These are phyloP conservation scores for Hymenoscyphus salicellus DNA, from an alignment of 2,329 filamentous ascomycete species.

Conservation along the genomic window DNA sequence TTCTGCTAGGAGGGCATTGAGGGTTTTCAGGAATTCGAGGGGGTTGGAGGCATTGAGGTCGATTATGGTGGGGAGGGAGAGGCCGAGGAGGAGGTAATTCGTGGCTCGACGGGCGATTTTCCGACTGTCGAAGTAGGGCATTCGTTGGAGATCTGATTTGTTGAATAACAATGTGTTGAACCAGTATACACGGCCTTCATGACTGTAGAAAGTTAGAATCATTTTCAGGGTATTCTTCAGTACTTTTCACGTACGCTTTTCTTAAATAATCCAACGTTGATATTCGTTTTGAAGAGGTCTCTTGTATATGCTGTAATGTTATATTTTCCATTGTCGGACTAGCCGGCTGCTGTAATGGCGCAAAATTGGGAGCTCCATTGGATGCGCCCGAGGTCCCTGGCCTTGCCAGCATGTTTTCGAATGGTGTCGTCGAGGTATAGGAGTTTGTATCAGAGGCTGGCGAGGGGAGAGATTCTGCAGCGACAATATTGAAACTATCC, in stretches of 20 bases:
- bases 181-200: conserved; percentile 95
- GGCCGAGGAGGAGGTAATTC: conserved; percentile 87
- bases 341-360: conserved; percentile 24
- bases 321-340: conserved; percentile 38
- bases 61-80: conserved; percentile 84
- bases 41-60: conserved; percentile 80
- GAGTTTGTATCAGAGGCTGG: conserved; percentile 24
- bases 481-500: conserved; percentile 25
- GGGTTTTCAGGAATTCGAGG: conserved; percentile 79
- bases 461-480: conserved; percentile 17
- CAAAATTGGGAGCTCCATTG: conserved; percentile 17
- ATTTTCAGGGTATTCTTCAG: background rate
- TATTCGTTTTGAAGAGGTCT: conserved; percentile 87
- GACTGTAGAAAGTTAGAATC: conserved; percentile 59
- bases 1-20: conserved; percentile 82
- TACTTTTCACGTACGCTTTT: conserved; percentile 67
- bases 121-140: conserved; percentile 81
- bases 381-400: conserved; percentile 26
- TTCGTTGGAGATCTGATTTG: conserved; percentile 71
- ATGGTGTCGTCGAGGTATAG: conserved; percentile 29
- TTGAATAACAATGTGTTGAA: conserved; percentile 96
- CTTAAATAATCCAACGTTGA: conserved; percentile 89
- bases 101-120: conserved; percentile 87
- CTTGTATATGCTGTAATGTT: conserved; percentile 65
- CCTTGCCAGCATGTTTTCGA: conserved; percentile 34